phyloP scores from a whole-genome alignment of 306 rosid genomes.

The Lithocarpus polystachyus region DNA sequence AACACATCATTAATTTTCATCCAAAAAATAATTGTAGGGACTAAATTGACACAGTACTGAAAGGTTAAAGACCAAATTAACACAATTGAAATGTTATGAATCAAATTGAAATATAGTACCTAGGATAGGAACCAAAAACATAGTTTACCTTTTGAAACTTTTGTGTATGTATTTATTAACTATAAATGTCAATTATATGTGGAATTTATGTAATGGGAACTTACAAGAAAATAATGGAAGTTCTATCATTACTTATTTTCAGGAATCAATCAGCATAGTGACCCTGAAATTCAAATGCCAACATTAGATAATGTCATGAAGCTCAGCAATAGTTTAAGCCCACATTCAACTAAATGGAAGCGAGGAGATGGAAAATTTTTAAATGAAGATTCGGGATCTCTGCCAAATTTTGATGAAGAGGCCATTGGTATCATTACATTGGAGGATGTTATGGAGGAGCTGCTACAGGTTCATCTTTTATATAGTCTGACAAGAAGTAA shows the following conservation, averaged over 20 bases:
- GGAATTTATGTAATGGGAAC: neutral
- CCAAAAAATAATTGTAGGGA: too few species aligned
- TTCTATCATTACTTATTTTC: neutral
- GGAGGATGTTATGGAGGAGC: conserved; percentile 88
- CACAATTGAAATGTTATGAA: too few species aligned
- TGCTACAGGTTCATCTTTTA: conserved; percentile 57
- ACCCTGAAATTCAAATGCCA: conserved; percentile 30
- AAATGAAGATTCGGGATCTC: conserved; percentile 30
- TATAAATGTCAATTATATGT: neutral
- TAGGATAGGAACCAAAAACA: too few species aligned
- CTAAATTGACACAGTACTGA: too few species aligned
- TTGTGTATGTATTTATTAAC: neutral
- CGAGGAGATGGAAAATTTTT: conserved; percentile 21
- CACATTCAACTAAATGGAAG: conserved; percentile 20
- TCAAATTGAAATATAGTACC: too few species aligned
- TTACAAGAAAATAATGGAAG: neutral
- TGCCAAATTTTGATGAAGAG: conserved; percentile 47
- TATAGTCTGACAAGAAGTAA: neutral
- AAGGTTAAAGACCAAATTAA: too few species aligned
- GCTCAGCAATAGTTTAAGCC: conserved; percentile 8
- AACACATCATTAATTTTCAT: too few species aligned
- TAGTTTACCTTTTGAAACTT: too few species aligned
- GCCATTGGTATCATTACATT: conserved; percentile 72
- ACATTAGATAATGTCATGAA: conserved; percentile 25
- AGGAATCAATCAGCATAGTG: neutral